Evolutionary conservation across 257 asterid species (phyloP), one percentile per base, ranked within the genome.

Genomic region (Petunia secreta): DNA sequence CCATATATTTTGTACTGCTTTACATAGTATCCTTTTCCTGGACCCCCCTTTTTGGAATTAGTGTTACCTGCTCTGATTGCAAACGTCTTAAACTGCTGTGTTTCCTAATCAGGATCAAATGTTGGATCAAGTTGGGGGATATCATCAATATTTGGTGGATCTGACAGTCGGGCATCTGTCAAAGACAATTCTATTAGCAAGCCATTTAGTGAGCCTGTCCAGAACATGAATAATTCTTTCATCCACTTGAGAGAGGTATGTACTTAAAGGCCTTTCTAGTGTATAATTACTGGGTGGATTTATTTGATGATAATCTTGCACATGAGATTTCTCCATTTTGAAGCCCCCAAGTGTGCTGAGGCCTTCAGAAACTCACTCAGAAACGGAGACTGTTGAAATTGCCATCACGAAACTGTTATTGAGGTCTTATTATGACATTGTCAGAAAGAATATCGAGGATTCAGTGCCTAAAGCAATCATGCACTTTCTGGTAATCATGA

Each of bases 111-210:
- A 91, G 97, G 85, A 80, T 85, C 80, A 83, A 89, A 80, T 82
- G 40, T 89, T 76, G 89, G 89, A 82, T 92, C 99, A 37, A 74
- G 82, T 75, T 95, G 99, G 98, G 97, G 99, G 75, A 92, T 96
- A 83, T 90, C 99, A 82, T 92, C 99, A 41, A 94, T 96, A 74
- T 96, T 96, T 81, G 98, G 99, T 75, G 87, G 96, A 52, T 84
- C 89, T 69, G 91, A 86, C 58, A 85, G 83, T 81, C 95, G 97
- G 48, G 8, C 87, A 50, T 78, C 91, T 84, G 79, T 79, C n/a
- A 94, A 91, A 84, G 98, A 91, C 73, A 89, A 84, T 83, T 80
- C 89, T 14, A 82, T 85, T 37, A 90, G 86, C 86, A 91, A 88
- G 86, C 85, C 88, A 67, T 86, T 67, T 75, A 86, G 43, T 58